These are phyloP conservation scores for Geosmithia putterillii DNA, from an alignment of 2,329 filamentous ascomycete species.

Conservation along the genomic window DNA sequence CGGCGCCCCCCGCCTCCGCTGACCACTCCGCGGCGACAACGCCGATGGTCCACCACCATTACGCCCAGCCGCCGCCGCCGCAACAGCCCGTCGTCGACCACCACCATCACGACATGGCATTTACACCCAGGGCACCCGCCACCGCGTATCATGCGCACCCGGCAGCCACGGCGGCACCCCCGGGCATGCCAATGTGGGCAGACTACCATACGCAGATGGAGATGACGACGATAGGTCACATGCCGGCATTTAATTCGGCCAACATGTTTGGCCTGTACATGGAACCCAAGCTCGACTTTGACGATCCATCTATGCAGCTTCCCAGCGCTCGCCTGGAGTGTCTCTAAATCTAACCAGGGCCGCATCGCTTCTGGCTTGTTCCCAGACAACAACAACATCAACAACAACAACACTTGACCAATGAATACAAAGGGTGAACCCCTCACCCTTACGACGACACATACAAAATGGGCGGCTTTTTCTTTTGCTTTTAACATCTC, in stretches of 20 bases:
- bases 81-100: neutral
- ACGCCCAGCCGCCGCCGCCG: neutral
- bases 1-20: no score
- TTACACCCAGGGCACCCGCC: neutral
- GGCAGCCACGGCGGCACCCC: neutral
- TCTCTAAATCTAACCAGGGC: constrained; percentile 24
- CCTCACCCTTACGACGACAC: neutral
- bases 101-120: neutral
- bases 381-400: no score
- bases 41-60: neutral
- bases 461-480: neutral
- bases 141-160: neutral
- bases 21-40: neutral
- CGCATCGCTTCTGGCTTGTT: no score
- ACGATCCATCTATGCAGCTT: constrained; percentile 45
- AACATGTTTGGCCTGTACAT: constrained; percentile 40
- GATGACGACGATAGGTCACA: constrained; percentile 38
- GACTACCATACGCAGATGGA: constrained; percentile 46
- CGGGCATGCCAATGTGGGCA: neutral
- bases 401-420: no score
- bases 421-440: no score
- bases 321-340: constrained; percentile 45
- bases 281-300: constrained; percentile 41
- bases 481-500: neutral
- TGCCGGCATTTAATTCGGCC: neutral